Percentiles rank a stretch among this genome's conserved stretches.
These are phyloP conservation scores for Solanum neorickii DNA, from an alignment of 257 asterid genomes.

Conservation along the genomic window DNA sequence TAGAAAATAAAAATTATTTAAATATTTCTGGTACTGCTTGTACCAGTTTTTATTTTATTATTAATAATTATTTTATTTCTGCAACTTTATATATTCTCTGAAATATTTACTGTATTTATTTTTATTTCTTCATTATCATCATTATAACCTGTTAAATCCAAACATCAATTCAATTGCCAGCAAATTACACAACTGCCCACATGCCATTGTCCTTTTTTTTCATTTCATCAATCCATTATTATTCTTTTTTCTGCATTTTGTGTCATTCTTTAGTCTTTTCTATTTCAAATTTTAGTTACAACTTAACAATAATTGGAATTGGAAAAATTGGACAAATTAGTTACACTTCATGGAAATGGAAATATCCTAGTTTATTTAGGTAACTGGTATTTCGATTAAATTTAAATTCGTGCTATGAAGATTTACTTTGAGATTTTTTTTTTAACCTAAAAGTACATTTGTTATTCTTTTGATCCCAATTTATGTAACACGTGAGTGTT, in stretches of 20 bases:
- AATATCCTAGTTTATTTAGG: not conserved
- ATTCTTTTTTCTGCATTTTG: conserved; percentile 9
- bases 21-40: not conserved
- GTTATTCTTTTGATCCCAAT: no score
- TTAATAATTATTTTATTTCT: not conserved
- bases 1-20: no score
- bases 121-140: not conserved
- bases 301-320: conserved; percentile 26
- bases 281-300: not conserved
- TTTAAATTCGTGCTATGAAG: not conserved
- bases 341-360: not conserved
- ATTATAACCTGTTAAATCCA: conserved; percentile 6
- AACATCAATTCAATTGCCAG: not conserved
- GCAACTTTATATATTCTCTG: not conserved
- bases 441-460: not conserved
- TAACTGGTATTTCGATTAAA: not conserved
- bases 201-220: not conserved
- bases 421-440: not conserved
- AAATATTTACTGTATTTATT: not conserved
- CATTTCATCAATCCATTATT: not conserved
- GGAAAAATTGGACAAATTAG: not conserved
- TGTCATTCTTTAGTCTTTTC: conserved; percentile 12
- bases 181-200: conserved; percentile 6
- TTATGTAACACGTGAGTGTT: no score
- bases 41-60: not conserved